Evolutionary conservation across 2,329 filamentous ascomycete genomes (phyloP).

Genomic region (Atkinsonella hypoxylon): DNA sequence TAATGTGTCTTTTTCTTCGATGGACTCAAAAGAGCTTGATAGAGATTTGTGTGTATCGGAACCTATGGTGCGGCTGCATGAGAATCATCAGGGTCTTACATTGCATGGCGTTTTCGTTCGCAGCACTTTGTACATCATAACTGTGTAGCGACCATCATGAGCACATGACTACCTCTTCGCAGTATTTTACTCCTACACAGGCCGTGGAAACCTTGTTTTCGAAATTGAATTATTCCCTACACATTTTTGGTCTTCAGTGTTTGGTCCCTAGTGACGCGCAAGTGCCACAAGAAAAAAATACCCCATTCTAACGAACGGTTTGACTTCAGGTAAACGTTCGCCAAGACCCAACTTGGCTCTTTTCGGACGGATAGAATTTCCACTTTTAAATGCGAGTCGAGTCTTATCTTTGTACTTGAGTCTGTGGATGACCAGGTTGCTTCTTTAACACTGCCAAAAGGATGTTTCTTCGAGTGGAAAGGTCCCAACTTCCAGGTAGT

Average conservation of each 20-base stretch:
- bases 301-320: neutral
- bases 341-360: neutral
- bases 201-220: neutral
- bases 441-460: too few relatives aligned
- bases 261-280: neutral
- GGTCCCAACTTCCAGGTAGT: too few relatives aligned
- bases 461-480: too few relatives aligned
- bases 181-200: neutral
- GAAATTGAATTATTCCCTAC: neutral
- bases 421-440: too few relatives aligned
- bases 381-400: neutral
- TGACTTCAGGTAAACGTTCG: neutral
- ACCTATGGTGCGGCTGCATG: neutral
- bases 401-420: too few relatives aligned
- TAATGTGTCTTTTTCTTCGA: neutral
- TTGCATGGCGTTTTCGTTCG: neutral
- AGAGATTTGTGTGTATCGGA: neutral
- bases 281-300: neutral
- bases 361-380: neutral
- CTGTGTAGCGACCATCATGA: neutral
- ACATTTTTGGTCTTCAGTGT: too few relatives aligned
- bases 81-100: neutral
- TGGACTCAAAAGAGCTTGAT: neutral
- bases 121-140: neutral
- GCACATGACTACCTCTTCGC: neutral